Conservation (phyloP, 2,329 filamentous ascomycete species). For the Curvularia verruculosa region DNA sequence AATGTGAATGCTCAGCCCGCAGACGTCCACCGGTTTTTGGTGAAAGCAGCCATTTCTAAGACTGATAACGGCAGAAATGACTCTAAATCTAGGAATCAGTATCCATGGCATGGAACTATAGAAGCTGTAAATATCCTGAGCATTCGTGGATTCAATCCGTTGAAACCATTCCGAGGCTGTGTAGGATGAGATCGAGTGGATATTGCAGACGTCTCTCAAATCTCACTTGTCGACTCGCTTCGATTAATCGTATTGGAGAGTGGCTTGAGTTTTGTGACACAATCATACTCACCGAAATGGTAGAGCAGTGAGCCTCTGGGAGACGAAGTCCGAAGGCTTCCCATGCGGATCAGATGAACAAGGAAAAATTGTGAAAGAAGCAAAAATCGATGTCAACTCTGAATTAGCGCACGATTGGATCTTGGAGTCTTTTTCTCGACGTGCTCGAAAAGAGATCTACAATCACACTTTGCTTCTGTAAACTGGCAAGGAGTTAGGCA, state of each 20-base stretch:
- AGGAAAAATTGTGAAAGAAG: background rate
- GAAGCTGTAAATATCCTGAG: background rate
- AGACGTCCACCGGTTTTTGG: background rate
- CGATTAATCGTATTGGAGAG: background rate
- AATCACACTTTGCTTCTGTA: background rate
- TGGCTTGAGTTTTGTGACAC: background rate
- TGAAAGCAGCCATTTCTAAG: background rate
- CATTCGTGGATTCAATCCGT: background rate
- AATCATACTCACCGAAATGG: background rate
- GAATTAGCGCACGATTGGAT: background rate
- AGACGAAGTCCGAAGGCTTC: background rate
- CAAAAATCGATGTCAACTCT: background rate
- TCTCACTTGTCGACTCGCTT: background rate
- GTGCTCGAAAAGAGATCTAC: background rate
- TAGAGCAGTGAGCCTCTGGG: background rate
- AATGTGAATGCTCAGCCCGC: background rate
- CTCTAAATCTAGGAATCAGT: no score
- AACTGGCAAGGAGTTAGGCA: background rate
- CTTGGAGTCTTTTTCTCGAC: no score
- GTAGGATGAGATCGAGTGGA: background rate
- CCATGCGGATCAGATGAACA: background rate
- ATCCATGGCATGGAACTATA: no score
- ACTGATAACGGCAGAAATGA: no score
- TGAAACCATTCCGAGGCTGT: background rate
- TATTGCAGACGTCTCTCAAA: background rate